Base-by-base conservation (phyloP, 2,329 filamentous ascomycete species). In the Paraphaeosphaeria sporulosa region DNA sequence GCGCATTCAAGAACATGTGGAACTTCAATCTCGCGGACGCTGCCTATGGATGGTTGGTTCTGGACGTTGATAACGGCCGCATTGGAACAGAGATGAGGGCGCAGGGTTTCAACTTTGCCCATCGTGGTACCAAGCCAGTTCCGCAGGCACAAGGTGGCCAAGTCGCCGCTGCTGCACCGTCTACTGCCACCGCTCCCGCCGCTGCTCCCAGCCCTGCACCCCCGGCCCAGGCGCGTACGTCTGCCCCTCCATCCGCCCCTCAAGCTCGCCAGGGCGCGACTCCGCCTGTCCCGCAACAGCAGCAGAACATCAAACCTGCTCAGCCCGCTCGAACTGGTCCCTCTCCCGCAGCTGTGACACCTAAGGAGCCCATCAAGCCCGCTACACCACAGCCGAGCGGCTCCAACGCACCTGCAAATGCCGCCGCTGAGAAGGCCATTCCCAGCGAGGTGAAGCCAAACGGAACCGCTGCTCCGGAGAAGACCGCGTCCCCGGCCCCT, bases 1-100 rank as follows among this genome's bases (percentile, higher is more conserved):
- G 94, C 72, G 95, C 95, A 1, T 99, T 99, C 86, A 99, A 99
- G 84, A 99, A 99, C 78, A 98, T 98, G 95, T 99, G 95, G 95
- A 99, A 99, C 80, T 99, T 99, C 82, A 98, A 98, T 79, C 81
- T 99, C 67, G 95, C 95, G 32, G 95, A 99, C 82, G 95, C 95
- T 57, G 94, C 95, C 21, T 99, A 98, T 77, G 95, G 95, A 62
- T 99, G 93, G 85, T 85, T 99, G 54, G 93, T 98, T 17, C 82
- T 99, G 59, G 95, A 99, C 77, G 90, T 99, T 61, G 95, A 99
- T 75, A 92, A 93, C 73, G 95, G 95, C 54, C 89, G 95, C 46
- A 98, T 99, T 69, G 95, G 94, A 49, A 99, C 95, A 0, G 95
- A 99, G 81, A 99, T 99, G 95, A 89, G 93, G 64, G 95, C 95